Evolutionary conservation across 2,329 filamentous ascomycete genomes (phyloP).

Genomic region (Ascocoryne sarcoides): DNA sequence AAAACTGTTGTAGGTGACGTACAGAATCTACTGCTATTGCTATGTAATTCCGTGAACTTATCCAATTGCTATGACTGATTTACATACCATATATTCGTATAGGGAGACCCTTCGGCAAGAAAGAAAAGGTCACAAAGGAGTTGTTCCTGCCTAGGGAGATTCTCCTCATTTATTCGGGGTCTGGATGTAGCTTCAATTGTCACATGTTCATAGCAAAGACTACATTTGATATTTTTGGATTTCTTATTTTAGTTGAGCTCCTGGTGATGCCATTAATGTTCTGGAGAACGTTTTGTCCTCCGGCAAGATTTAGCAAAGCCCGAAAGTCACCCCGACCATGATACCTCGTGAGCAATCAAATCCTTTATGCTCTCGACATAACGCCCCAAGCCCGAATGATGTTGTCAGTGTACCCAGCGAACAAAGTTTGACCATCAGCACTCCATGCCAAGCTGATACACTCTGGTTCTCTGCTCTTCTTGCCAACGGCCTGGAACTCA

Average conservation of each 20-base stretch:
- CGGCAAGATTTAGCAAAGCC: constrained; percentile 26
- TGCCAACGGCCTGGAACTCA: constrained; percentile 89
- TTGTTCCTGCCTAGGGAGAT: too few relatives aligned
- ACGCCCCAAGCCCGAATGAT: constrained; percentile 97
- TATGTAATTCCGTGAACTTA: too few relatives aligned
- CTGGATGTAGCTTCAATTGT: too few relatives aligned
- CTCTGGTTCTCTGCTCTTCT: constrained; percentile 99
- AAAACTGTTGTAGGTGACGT: too few relatives aligned
- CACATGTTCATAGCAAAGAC: too few relatives aligned
- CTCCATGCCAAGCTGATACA: constrained; percentile 96
- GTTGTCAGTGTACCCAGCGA: constrained; percentile 99
- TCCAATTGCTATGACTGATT: too few relatives aligned
- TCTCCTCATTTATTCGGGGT: too few relatives aligned
- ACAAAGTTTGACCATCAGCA: constrained; percentile 97
- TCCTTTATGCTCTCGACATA: constrained; percentile 76
- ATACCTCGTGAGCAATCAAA: constrained; percentile 21
- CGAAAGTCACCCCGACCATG: constrained; percentile 26
- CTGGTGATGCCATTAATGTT: constrained; percentile 24
- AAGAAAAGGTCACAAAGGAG: too few relatives aligned
- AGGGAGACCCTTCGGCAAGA: too few relatives aligned
- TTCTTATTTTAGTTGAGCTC: constrained; percentile 27
- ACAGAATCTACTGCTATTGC: too few relatives aligned
- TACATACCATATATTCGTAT: too few relatives aligned
- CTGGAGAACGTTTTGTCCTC: constrained; percentile 27
- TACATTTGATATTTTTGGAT: constrained; percentile 10